Evolutionary conservation across 2,329 filamentous ascomycete genomes (phyloP).

Genomic region (Niveomyces coronatus): DNA sequence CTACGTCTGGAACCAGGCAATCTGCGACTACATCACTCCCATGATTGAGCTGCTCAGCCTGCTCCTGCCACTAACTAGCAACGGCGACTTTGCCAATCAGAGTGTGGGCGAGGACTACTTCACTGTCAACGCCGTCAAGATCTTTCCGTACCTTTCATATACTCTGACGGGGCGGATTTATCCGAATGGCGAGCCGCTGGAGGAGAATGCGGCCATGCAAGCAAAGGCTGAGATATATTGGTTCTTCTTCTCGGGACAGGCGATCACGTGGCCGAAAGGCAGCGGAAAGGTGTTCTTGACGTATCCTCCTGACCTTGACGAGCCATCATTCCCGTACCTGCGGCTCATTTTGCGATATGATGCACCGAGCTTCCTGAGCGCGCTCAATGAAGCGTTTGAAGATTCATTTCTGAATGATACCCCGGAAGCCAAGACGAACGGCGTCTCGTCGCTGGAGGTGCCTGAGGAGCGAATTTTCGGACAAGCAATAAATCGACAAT

Average conservation of each 20-base stretch:
- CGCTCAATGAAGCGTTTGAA: constrained; percentile 94
- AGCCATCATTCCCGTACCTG: constrained; percentile 78
- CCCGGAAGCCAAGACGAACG: constrained; percentile 50
- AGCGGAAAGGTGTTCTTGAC: constrained; percentile 52
- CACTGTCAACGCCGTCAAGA: constrained; percentile 68
- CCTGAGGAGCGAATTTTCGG: constrained; percentile 58
- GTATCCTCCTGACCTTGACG: constrained; percentile 40
- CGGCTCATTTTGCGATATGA: constrained; percentile 80
- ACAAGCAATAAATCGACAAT: constrained; percentile 76
- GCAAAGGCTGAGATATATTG: constrained; percentile 88
- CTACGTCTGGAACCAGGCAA: constrained; percentile 91
- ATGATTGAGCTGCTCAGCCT: constrained; percentile 72
- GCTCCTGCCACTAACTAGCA: constrained; percentile 48
- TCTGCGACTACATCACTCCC: constrained; percentile 84
- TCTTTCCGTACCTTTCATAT: constrained; percentile 92
- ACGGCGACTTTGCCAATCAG: constrained; percentile 40
- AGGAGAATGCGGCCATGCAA: constrained; percentile 58
- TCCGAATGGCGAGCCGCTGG: constrained; percentile 68
- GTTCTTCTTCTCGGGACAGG: constrained; percentile 83
- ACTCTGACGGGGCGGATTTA: constrained; percentile 85
- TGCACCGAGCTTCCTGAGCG: constrained; percentile 84
- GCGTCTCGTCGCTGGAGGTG: constrained; percentile 37
- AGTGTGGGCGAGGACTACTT: constrained; percentile 51
- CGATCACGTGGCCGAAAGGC: constrained; percentile 62
- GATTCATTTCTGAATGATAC: constrained; percentile 84